These are phyloP conservation scores for Buddleja alternifolia DNA, from an alignment of 257 asterid genomes.

Conservation along the genomic window DNA sequence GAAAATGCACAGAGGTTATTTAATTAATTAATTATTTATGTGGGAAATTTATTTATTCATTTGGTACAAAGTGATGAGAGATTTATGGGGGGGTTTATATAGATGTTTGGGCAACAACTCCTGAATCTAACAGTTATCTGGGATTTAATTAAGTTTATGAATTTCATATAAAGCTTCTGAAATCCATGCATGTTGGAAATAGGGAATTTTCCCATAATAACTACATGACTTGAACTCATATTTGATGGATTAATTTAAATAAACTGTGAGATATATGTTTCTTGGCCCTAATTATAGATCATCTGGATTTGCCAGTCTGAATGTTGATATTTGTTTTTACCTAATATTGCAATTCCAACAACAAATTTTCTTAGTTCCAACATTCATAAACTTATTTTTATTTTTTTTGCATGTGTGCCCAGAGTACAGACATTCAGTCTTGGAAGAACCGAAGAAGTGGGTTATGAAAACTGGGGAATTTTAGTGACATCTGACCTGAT, in stretches of 20 bases:
- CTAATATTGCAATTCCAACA: background rate
- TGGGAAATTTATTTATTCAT: background rate
- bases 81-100: conserved; percentile 13
- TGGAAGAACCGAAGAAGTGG: too few species aligned
- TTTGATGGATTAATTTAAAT: background rate
- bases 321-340: background rate
- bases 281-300: conserved; percentile 6
- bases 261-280: background rate
- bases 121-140: background rate
- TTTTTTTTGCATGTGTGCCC: background rate
- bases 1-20: background rate
- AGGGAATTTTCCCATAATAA: conserved; percentile 13
- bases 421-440: background rate
- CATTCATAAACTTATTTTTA: background rate
- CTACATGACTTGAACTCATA: background rate
- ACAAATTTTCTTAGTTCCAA: conserved; percentile 19
- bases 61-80: background rate
- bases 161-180: conserved; percentile 26
- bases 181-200: conserved; percentile 35
- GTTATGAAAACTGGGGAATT: too few species aligned
- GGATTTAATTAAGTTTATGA: conserved; percentile 19
- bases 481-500: too few species aligned
- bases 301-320: background rate
- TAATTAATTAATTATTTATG: background rate
- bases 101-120: background rate